Evolutionary conservation across 2,329 filamentous ascomycete species (phyloP).

Genomic region (Microsporum ferrugineum): DNA sequence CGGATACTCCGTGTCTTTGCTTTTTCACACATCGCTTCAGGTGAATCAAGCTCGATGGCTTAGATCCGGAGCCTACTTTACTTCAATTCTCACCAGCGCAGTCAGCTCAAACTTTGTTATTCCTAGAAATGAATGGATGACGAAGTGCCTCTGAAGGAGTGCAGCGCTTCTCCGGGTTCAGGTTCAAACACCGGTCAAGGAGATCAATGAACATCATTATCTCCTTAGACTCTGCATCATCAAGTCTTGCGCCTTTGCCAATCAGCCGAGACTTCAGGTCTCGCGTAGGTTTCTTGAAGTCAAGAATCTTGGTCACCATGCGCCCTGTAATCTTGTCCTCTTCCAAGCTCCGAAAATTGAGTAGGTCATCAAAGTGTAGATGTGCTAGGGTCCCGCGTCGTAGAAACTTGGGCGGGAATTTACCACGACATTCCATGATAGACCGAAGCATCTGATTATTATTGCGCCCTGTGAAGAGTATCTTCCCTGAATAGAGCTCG

Average conservation of each 20-base stretch:
- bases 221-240: constrained; percentile 62
- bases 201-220: constrained; percentile 76
- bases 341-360: constrained; percentile 76
- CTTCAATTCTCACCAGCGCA: neutral
- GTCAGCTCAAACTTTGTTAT: constrained; percentile 1
- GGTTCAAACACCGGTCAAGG: constrained; percentile 71
- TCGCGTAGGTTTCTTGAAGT: constrained; percentile 57
- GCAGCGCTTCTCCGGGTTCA: constrained; percentile 88
- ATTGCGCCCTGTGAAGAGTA: constrained; percentile 84
- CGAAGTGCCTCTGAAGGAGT: constrained; percentile 75
- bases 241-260: constrained; percentile 59
- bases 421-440: constrained; percentile 93
- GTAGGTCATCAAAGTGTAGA: constrained; percentile 71
- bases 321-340: constrained; percentile 79
- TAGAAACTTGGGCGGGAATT: constrained; percentile 78
- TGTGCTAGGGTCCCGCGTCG: constrained; percentile 66
- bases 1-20: neutral
- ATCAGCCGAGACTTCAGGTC: constrained; percentile 73
- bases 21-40: neutral
- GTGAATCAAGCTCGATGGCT: neutral
- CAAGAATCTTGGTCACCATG: constrained; percentile 41
- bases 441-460: constrained; percentile 98
- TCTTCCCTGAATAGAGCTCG: constrained; percentile 94
- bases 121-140: constrained; percentile 64
- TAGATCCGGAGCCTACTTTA: neutral